A percentile compares a stretch with the other conserved stretches of the same genome.
These are phyloP conservation scores for Xylaria castorea DNA, from an alignment of 495 filamentous ascomycete species.

Conservation along the genomic window DNA sequence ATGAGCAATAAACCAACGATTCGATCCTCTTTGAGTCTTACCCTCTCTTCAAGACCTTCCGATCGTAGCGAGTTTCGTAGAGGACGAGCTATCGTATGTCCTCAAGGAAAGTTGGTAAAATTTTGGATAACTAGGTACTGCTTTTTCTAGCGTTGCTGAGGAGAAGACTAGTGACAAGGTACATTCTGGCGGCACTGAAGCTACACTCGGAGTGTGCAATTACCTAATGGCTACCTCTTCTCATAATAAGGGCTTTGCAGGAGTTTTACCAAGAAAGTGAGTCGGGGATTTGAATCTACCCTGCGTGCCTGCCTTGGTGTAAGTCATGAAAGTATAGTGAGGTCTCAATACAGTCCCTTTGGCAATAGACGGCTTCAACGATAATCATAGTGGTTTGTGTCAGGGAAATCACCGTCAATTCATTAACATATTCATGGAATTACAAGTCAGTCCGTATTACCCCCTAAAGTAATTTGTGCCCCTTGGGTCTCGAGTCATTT, in stretches of 20 bases:
- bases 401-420: background rate
- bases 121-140: background rate
- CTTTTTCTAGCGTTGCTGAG: background rate
- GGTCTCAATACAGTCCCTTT: background rate
- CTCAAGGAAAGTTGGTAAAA: constrained; percentile 35
- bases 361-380: background rate
- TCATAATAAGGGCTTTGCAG: background rate
- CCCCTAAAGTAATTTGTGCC: background rate
- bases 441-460: background rate
- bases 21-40: background rate
- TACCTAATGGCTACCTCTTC: background rate
- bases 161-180: background rate
- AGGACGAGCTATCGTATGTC: constrained; percentile 50
- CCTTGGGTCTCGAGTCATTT: background rate
- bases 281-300: background rate
- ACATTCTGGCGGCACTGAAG: background rate
- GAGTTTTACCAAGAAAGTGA: background rate
- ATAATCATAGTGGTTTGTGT: background rate
- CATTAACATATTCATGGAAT: background rate
- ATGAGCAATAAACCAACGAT: background rate
- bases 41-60: background rate
- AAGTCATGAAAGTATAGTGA: background rate
- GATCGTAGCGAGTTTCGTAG: constrained; percentile 33
- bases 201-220: background rate
- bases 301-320: background rate